Percentiles rank a stretch among this genome's conserved stretches.
Conservation (phyloP, 345 rosid genomes). For the Gossypium herbaceum region DNA sequence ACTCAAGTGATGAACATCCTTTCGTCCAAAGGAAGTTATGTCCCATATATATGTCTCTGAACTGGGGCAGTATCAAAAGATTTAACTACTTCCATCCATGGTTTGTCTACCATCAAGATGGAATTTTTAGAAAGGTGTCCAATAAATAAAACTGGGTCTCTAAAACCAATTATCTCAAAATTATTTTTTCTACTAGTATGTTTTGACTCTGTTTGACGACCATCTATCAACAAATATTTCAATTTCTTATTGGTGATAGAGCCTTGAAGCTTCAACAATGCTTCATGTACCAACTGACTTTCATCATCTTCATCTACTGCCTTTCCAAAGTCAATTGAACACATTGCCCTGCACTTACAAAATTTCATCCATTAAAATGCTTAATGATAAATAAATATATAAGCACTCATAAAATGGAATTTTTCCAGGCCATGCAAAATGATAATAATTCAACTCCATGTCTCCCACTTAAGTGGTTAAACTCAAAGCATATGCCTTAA, state of each 20-base stretch:
- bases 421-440: neutral
- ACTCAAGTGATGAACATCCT: neutral
- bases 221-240: slow-evolving; percentile 50
- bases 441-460: neutral
- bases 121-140: slow-evolving; percentile 76
- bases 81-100: slow-evolving; percentile 87
- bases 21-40: slow-evolving; percentile 29
- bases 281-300: slow-evolving; percentile 39
- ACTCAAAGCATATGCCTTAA: neutral
- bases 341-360: slow-evolving; percentile 66
- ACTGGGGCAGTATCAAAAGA: slow-evolving; percentile 69
- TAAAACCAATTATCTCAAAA: slow-evolving; percentile 70
- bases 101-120: slow-evolving; percentile 76
- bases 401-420: neutral
- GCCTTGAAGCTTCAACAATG: slow-evolving; percentile 41
- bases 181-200: slow-evolving; percentile 45
- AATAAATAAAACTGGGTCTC: slow-evolving; percentile 81
- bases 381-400: neutral
- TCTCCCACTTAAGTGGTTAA: no score
- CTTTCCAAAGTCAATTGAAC: slow-evolving; percentile 73
- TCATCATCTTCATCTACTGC: slow-evolving; percentile 67
- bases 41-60: slow-evolving; percentile 88
- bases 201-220: slow-evolving; percentile 39
- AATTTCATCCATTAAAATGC: neutral
- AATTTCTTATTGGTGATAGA: slow-evolving; percentile 36